Evolutionary conservation across 1,284 basidiomycete genomes (phyloP).

Genomic region (Sparassis latifolia): DNA sequence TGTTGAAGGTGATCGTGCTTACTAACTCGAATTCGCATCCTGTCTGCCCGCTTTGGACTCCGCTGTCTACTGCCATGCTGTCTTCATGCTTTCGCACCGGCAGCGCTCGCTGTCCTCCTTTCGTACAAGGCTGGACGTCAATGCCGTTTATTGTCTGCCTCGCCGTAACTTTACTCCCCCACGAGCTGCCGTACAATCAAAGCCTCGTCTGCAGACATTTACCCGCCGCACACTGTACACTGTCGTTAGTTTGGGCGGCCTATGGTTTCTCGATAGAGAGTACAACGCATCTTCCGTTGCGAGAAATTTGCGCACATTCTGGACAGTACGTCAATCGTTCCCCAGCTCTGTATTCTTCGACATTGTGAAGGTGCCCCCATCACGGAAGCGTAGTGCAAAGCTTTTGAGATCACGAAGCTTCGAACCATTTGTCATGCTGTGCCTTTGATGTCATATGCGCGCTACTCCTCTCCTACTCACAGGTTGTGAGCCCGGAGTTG

Average conservation of each 20-base stretch:
- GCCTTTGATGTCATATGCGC: too few species aligned
- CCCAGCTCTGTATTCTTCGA: too few species aligned
- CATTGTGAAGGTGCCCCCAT: too few species aligned
- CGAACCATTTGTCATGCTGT: too few species aligned
- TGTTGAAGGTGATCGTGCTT: too few species aligned
- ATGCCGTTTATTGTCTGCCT: too few species aligned
- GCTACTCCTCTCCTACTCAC: too few species aligned
- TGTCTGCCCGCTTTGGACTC: not conserved
- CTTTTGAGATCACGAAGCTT: too few species aligned
- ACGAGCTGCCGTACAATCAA: not conserved
- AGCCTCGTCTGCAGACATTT: constrained; percentile 9
- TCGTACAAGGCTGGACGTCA: too few species aligned
- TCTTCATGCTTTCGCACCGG: not conserved
- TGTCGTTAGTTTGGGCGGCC: constrained; percentile 32
- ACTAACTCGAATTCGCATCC: not conserved
- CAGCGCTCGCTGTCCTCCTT: not conserved
- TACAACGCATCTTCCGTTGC: constrained; percentile 64
- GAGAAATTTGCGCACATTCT: constrained; percentile 61
- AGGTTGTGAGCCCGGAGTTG: too few species aligned
- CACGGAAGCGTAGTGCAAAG: too few species aligned
- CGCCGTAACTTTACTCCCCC: too few species aligned
- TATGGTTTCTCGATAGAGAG: constrained; percentile 49
- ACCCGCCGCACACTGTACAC: constrained; percentile 25
- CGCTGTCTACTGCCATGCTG: not conserved
- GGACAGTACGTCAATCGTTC: constrained; percentile 40